phyloP scores from a whole-genome alignment of 1,284 basidiomycete genomes.

The Gomphus sp. region DNA sequence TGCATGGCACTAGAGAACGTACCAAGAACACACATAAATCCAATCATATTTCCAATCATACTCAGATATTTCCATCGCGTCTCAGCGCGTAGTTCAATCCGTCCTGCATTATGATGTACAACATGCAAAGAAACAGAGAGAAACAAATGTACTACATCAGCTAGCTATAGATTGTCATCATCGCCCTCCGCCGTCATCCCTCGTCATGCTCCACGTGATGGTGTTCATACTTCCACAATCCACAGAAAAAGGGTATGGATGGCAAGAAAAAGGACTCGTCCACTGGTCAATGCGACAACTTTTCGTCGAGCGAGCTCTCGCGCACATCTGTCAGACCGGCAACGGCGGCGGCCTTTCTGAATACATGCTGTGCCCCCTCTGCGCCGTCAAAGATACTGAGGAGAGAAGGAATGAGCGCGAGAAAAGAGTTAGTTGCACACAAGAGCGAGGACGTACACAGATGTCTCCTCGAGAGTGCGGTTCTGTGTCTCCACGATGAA shows the following conservation, averaged over 20 bases:
- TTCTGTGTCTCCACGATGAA: slow-evolving; percentile 67
- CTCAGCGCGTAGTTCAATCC: too few species aligned
- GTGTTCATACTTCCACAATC: not conserved
- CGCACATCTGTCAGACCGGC: slow-evolving; percentile 3
- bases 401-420: not conserved
- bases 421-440: too few species aligned
- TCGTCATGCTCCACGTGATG: too few species aligned
- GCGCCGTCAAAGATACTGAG: slow-evolving; percentile 56
- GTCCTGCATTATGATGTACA: not conserved
- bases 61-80: not conserved
- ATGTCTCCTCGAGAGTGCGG: slow-evolving; percentile 65
- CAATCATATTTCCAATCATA: not conserved
- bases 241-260: not conserved
- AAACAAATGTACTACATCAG: not conserved
- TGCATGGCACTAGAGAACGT: too few species aligned
- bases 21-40: not conserved
- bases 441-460: slow-evolving; percentile 24
- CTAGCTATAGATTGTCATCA: too few species aligned
- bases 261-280: not conserved
- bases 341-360: slow-evolving; percentile 15
- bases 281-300: not conserved
- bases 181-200: too few species aligned
- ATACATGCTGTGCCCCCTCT: slow-evolving; percentile 36
- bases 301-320: not conserved
- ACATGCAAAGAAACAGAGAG: not conserved